Evolutionary conservation across 805 yeast genomes (phyloP).

Genomic region (Myxozyma geophila): DNA sequence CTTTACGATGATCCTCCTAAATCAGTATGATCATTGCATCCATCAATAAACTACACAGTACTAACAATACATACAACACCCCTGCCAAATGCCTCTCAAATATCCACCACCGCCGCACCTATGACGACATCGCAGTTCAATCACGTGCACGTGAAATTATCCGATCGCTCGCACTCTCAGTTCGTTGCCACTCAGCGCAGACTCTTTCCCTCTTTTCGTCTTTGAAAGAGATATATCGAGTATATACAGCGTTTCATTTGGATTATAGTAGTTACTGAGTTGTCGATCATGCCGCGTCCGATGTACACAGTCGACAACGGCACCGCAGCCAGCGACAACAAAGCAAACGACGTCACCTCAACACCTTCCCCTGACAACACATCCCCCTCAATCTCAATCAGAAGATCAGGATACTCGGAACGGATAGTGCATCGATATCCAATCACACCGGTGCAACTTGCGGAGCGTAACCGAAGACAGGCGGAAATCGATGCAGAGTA

Average conservation of each 20-base stretch:
- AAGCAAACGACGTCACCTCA: not conserved
- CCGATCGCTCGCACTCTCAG: not conserved
- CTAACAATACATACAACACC: too few relatives aligned
- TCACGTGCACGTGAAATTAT: not conserved
- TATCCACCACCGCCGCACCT: not conserved
- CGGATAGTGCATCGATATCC: not conserved
- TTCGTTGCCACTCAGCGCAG: not conserved
- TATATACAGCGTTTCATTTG: too few relatives aligned
- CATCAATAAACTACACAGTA: too few relatives aligned
- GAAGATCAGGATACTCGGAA: not conserved
- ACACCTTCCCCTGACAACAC: not conserved
- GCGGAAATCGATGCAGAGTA: constrained; percentile 37
- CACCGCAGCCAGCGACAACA: not conserved
- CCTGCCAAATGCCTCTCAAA: too few relatives aligned
- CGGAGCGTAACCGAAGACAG: not conserved
- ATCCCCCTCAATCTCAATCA: not conserved
- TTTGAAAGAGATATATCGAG: too few relatives aligned
- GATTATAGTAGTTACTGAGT: too few relatives aligned
- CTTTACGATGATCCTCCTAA: too few relatives aligned
- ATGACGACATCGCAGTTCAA: constrained; percentile 3
- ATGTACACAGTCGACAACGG: too few relatives aligned
- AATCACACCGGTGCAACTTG: not conserved
- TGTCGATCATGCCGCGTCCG: too few relatives aligned
- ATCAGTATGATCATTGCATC: too few relatives aligned
- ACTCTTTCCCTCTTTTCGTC: not conserved